phyloP scores from a whole-genome alignment of 2,329 filamentous ascomycete species.

The Lasiodiplodia sp. region DNA sequence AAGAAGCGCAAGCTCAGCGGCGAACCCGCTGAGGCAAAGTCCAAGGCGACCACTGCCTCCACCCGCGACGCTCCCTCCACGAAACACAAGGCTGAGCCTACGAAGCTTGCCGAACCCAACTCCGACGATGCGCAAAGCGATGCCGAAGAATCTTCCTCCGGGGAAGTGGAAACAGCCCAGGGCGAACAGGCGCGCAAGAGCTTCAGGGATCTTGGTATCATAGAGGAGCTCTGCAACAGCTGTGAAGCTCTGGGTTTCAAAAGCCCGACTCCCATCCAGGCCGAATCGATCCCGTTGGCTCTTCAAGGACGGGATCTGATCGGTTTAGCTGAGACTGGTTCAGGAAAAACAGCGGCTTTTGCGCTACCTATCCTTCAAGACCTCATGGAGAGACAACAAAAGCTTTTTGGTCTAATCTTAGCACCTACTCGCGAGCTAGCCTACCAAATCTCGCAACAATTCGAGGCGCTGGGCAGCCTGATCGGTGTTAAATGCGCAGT shows the following conservation, averaged over 20 bases:
- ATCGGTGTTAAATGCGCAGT: conserved; percentile 88
- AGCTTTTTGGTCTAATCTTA: conserved; percentile 86
- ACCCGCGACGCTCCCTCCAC: conserved; percentile 1
- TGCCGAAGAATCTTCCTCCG: conserved; percentile 37
- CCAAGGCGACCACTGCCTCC: conserved; percentile 5
- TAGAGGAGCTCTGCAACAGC: conserved; percentile 87
- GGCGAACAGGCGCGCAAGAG: conserved; percentile 59
- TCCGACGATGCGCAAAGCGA: conserved; percentile 31
- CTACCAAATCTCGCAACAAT: conserved; percentile 85
- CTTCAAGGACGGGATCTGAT: conserved; percentile 86
- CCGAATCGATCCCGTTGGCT: conserved; percentile 81
- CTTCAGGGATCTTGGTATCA: conserved; percentile 78
- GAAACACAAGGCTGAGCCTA: conserved; percentile 17
- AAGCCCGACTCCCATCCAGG: conserved; percentile 86
- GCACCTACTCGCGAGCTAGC: conserved; percentile 94
- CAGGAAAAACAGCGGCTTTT: conserved; percentile 95
- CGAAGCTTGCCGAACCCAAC: conserved; percentile 34
- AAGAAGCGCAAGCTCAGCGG: conserved; percentile 53
- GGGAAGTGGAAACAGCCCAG: conserved; percentile 31
- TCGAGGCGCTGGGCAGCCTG: conserved; percentile 84
- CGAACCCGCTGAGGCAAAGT: conserved; percentile 18
- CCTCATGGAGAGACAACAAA: conserved; percentile 84
- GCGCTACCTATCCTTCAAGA: conserved; percentile 89
- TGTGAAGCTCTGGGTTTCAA: conserved; percentile 85
- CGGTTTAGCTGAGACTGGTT: conserved; percentile 92